Percentiles rank a stretch among this genome's conserved stretches.
Evolutionary conservation across 495 filamentous ascomycete species (phyloP).

Genomic region (Penicillium lagena): DNA sequence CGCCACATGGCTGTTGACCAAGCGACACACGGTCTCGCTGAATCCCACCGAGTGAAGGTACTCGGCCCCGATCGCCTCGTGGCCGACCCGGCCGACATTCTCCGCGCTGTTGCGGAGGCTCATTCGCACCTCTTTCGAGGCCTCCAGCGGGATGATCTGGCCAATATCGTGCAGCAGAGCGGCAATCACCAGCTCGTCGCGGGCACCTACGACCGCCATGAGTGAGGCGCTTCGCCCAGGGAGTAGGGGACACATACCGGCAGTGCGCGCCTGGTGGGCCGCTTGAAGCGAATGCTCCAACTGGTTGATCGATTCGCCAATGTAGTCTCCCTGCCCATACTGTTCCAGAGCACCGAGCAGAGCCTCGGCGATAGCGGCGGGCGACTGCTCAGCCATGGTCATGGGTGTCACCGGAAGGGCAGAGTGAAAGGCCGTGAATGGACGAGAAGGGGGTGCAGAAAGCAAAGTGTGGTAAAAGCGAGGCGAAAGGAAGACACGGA

Average conservation of each 20-base stretch:
- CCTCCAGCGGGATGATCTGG: slow-evolving; percentile 30
- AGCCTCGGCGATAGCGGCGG: slow-evolving; percentile 9
- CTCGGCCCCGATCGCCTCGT: slow-evolving; percentile 35
- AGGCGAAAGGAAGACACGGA: too few relatives aligned
- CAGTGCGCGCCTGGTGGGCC: slow-evolving; percentile 24
- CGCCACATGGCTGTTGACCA: slow-evolving; percentile 39
- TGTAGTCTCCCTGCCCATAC: slow-evolving; percentile 28
- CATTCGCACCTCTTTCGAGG: slow-evolving; percentile 24
- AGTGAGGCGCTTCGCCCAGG: too few relatives aligned
- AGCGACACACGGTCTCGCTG: slow-evolving; percentile 24
- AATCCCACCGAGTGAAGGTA: slow-evolving; percentile 34
- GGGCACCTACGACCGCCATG: slow-evolving; percentile 5
- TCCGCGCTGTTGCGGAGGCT: slow-evolving; percentile 14
- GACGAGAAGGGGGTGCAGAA: too few relatives aligned
- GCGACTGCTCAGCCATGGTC: slow-evolving; percentile 5
- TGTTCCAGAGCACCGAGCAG: slow-evolving; percentile 21
- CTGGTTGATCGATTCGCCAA: slow-evolving; percentile 40
- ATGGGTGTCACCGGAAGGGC: too few relatives aligned
- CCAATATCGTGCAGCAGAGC: slow-evolving; percentile 42
- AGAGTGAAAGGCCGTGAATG: too few relatives aligned
- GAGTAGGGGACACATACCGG: slow-evolving; percentile 4
- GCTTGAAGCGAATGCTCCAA: slow-evolving; percentile 41
- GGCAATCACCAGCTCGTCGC: slow-evolving; percentile 32
- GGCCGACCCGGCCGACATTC: slow-evolving; percentile 35
- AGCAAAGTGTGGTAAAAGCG: too few relatives aligned